phyloP scores from a whole-genome alignment of 495 filamentous ascomycete species.

The Baudoinia panamericana region DNA sequence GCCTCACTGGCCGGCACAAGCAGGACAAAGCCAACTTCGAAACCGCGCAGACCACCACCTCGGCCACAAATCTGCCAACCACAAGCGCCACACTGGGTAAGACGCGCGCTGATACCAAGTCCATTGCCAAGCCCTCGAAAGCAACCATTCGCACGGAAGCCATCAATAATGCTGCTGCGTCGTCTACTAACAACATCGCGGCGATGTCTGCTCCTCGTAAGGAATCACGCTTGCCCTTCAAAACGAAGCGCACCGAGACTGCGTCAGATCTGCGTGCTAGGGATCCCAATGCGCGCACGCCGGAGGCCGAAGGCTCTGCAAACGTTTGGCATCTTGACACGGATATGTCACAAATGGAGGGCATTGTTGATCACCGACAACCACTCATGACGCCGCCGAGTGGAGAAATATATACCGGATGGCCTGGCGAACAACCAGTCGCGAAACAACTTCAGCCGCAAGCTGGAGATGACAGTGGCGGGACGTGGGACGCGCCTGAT shows the following conservation, averaged over 20 bases:
- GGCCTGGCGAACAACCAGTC: constrained; percentile 36
- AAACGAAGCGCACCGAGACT: constrained; percentile 11
- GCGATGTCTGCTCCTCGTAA: too few species aligned
- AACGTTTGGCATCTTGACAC: constrained; percentile 71
- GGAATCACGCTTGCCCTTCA: constrained; percentile 21
- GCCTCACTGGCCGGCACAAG: constrained; percentile 47
- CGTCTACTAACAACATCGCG: too few species aligned
- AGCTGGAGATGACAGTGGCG: constrained; percentile 26
- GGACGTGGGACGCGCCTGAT: constrained; percentile 76
- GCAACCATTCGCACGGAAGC: constrained; percentile 1
- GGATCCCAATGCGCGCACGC: constrained; percentile 25
- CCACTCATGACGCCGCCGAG: constrained; percentile 49
- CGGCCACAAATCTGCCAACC: constrained; percentile 9
- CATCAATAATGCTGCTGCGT: constrained; percentile 1
- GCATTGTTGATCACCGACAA: constrained; percentile 54
- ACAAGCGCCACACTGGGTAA: constrained; percentile 3
- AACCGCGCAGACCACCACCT: constrained; percentile 9
- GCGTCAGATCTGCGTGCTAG: constrained; percentile 14
- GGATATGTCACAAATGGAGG: constrained; percentile 69
- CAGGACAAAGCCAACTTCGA: constrained; percentile 41
- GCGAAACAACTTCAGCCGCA: constrained; percentile 13
- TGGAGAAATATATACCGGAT: constrained; percentile 39
- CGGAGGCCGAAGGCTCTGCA: constrained; percentile 13
- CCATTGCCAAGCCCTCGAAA: constrained; percentile 12
- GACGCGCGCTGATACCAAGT: constrained; percentile 17